Evolutionary conservation across 805 yeast species (phyloP).

Genomic region (Ogataea ramenticola): DNA sequence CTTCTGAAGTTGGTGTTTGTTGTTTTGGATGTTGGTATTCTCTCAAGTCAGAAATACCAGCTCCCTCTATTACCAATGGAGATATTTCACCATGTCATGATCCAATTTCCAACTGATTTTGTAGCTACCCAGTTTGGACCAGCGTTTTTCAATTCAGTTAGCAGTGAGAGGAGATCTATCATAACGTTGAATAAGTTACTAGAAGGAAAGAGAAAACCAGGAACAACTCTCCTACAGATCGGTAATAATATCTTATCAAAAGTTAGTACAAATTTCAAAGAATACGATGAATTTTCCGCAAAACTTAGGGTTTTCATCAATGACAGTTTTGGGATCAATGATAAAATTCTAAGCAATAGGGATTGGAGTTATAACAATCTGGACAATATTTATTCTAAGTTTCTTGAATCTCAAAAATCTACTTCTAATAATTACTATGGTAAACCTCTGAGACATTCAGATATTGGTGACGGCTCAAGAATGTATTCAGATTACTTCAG

Average conservation of each 20-base stretch:
- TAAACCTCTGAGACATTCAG: not conserved
- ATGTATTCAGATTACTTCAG: conserved; percentile 12
- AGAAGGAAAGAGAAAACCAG: conserved; percentile 25
- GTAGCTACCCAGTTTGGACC: conserved; percentile 15
- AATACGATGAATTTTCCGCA: conserved; percentile 17
- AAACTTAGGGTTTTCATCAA: conserved; percentile 16
- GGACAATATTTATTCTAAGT: not conserved
- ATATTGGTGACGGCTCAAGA: not conserved
- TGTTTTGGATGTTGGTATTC: conserved; percentile 17
- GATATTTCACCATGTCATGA: conserved; percentile 16
- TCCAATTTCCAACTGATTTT: conserved; percentile 13
- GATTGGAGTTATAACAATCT: conserved; percentile 17
- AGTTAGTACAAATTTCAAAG: conserved; percentile 11
- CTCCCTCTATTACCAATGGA: conserved; percentile 17
- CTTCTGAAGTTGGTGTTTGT: conserved; percentile 7
- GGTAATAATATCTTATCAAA: conserved; percentile 20
- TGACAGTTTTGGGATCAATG: conserved; percentile 22
- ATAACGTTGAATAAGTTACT: conserved; percentile 18
- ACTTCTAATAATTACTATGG: too few species aligned
- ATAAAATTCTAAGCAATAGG: conserved; percentile 19
- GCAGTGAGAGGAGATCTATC: conserved; percentile 10
- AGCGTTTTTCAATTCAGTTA: conserved; percentile 9
- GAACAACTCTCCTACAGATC: conserved; percentile 21
- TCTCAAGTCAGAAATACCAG: conserved; percentile 6
- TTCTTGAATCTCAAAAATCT: not conserved